Conservation (phyloP, 352 stramenopile genomes). For the Phytophthora palmivora region DNA sequence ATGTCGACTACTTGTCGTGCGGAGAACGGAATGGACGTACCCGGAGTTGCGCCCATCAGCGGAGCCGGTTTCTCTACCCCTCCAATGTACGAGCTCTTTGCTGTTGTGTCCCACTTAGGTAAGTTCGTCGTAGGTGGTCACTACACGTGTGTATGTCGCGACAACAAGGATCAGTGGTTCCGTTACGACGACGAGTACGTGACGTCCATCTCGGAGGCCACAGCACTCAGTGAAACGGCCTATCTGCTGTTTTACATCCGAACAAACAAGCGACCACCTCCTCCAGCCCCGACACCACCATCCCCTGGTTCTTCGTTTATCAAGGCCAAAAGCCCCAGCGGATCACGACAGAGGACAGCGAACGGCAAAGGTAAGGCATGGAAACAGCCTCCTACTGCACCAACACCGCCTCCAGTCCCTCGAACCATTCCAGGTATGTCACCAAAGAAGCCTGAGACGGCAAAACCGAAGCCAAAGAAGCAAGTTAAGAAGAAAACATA, state of each 20-base stretch:
- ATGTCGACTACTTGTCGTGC: constrained; percentile 70
- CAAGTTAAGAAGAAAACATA: constrained; percentile 45
- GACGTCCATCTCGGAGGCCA: constrained; percentile 73
- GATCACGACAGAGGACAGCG: constrained; percentile 21
- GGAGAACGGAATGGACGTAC: constrained; percentile 47
- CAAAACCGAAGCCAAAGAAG: constrained; percentile 41
- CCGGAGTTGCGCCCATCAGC: constrained; percentile 19
- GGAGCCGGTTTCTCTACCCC: constrained; percentile 43
- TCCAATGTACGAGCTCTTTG: constrained; percentile 84
- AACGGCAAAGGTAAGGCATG: constrained; percentile 32
- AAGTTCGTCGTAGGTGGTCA: constrained; percentile 84
- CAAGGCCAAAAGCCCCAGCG: constrained; percentile 25
- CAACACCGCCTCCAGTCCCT: constrained; percentile 13
- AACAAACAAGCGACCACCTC: constrained; percentile 47
- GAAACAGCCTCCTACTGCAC: constrained; percentile 26
- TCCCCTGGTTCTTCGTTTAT: constrained; percentile 28
- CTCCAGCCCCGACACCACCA: constrained; percentile 10
- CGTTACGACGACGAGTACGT: constrained; percentile 87
- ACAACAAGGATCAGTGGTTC: constrained; percentile 92
- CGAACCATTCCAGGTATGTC: constrained; percentile 54
- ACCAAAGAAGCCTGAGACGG: constrained; percentile 26
- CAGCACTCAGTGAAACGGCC: constrained; percentile 72
- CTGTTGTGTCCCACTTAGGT: constrained; percentile 82
- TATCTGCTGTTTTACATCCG: constrained; percentile 88
- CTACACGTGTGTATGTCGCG: constrained; percentile 85